Evolutionary conservation across 1,284 basidiomycete species (phyloP), one percentile per base, ranked within the genome.

Genomic region (Fomitopsis betulina): DNA sequence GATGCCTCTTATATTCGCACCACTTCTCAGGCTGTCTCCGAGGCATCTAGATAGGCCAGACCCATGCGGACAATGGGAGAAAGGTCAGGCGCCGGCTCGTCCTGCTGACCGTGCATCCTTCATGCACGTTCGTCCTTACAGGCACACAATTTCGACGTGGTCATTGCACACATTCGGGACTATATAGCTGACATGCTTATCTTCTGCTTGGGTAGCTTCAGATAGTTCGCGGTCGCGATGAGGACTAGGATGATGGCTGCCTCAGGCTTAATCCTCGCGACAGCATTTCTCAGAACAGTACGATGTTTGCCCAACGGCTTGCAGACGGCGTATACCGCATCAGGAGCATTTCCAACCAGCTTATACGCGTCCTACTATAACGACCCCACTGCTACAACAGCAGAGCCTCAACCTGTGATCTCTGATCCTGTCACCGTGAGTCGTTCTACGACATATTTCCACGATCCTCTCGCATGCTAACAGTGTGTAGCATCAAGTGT

Each of bases 351-450:
- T 68, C 87, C 87, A 1, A 86, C 85, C 1, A 80, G 82, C 5
- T 70, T 79, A 37, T 89, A 82, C 68, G 66, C 73, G n/a, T 68
- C 78, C 59, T 91, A 90, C 69, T 89, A 85, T 71, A 88, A 90
- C 68, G 72, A 80, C 61, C 87, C 89, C 25, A 89, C 86, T 5
- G 84, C 81, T 38, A 89, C 87, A 1, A 78, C 77, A n/a, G 80
- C 77, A 3, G 86, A 90, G 68, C 82, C 83, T 5, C 86, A 90
- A 68, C 89, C 87, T 30, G 77, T 88, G 55, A 79, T 90, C 54
- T 81, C 85, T 3, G 87, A 91, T 67, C 84, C 85, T 10, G 79
- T 89, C 32, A 76, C 77, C 25, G 87, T 86, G 70, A 64, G 74
- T 59, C 23, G 15, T 7, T 50, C 19, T 12, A 5, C 8, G 27